Base-by-base conservation (phyloP, 495 filamentous ascomycete species). In the Rhypophila decipiens region DNA sequence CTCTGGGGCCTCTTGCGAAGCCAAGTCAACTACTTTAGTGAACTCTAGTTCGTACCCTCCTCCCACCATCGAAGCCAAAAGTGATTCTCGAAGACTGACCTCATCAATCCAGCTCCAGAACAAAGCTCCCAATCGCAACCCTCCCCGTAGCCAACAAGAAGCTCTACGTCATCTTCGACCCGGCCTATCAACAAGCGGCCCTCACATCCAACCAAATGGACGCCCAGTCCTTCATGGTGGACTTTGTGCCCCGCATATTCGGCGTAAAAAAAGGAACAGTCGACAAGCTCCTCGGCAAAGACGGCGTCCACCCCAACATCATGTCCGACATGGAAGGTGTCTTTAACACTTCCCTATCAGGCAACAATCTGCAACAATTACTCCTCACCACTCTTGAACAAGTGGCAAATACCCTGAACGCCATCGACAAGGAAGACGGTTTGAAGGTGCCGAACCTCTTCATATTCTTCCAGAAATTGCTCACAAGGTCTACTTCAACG, bases 401-500 rank as follows among this genome's bases (percentile, higher is more conserved):
- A 19, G 36, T 57, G 17, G 51, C 46, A 0, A 24, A 33, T 13
- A 24, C 29, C 12, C 15, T 53, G 21, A 53, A 50, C 33, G 21
- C 12, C 18, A 24, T 47, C 5, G 13, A 15, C 1, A 15, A 13
- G 1, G 22, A 27, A 2, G 38, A 15, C 0, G 39, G 43, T 4
- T 19, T 57, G 17, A 27, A 36, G 5, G 36, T 57, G 17, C 38
- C 31, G 36, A 55, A 53, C 19, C 23, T 68, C 34, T 66, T 50
- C 31, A 35, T 24, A 1, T 70, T 65, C 66, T 44, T 68, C 17
- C 48, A 59, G 15, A 46, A 52, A 5, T 44, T 55, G 7, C 54
- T 67, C n/a, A 63, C 52, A 17, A 40, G 58, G 5, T 58, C 59
- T 18, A 62, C 61, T 4, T 37, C 56, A 4, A 56, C 56, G 21